Evolutionary conservation across 345 rosid species (phyloP).

Genomic region (Acer yangbiense): DNA sequence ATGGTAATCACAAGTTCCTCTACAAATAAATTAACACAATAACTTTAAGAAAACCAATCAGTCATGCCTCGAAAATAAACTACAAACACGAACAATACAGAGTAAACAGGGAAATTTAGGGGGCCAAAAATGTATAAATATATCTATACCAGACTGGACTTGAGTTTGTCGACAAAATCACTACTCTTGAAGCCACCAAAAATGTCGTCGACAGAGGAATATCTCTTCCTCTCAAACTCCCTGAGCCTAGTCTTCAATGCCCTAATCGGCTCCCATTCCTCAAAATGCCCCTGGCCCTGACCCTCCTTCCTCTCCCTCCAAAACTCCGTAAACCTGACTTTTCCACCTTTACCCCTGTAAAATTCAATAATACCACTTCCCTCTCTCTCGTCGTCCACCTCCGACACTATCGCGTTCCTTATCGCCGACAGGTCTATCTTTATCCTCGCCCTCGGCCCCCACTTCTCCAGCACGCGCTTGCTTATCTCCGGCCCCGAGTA

Average conservation of each 20-base stretch:
- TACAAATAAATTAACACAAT: too few species aligned
- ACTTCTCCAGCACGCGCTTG: slow-evolving; percentile 78
- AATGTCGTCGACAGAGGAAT: slow-evolving; percentile 47
- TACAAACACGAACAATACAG: neutral
- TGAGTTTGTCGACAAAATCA: slow-evolving; percentile 83
- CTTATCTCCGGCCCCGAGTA: slow-evolving; percentile 94
- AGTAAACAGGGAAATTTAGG: neutral
- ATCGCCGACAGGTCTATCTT: slow-evolving; percentile 82
- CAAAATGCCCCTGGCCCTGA: slow-evolving; percentile 36
- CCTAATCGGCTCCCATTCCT: slow-evolving; percentile 85
- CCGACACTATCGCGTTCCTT: slow-evolving; percentile 75
- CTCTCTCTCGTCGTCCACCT: slow-evolving; percentile 42
- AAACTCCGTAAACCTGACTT: slow-evolving; percentile 54
- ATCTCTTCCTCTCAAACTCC: slow-evolving; percentile 82
- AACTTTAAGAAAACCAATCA: too few species aligned
- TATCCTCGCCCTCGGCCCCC: slow-evolving; percentile 72
- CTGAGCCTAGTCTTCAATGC: slow-evolving; percentile 63
- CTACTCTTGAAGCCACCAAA: slow-evolving; percentile 70
- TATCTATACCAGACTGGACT: slow-evolving; percentile 76
- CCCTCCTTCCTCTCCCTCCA: slow-evolving; percentile 45
- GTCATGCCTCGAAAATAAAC: too few species aligned
- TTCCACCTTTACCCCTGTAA: slow-evolving; percentile 49
- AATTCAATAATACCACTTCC: slow-evolving; percentile 46
- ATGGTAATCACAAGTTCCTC: too few species aligned
- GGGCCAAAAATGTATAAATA: neutral